Percentiles rank a stretch among this genome's conserved stretches.
Evolutionary conservation across 169 alveolate genomes (phyloP).

Genomic region (Babesia caballi): DNA sequence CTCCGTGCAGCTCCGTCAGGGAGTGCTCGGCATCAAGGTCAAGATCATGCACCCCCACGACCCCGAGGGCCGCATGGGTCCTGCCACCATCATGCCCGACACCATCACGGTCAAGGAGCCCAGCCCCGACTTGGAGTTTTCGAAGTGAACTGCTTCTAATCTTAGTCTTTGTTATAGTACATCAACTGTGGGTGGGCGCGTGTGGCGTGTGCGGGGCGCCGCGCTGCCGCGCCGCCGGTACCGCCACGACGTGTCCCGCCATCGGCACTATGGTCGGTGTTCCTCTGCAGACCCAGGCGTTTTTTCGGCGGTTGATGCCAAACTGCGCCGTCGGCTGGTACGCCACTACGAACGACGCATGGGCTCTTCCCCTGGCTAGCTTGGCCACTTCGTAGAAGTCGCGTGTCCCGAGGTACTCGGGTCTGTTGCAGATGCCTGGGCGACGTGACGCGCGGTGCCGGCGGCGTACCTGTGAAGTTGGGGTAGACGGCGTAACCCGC

Average conservation of each 20-base stretch:
- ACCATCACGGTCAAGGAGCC: constrained; percentile 95
- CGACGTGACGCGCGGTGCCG: background rate
- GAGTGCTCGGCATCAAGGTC: constrained; percentile 90
- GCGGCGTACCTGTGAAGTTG: constrained; percentile 45
- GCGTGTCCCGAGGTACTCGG: constrained; percentile 10
- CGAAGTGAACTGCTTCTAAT: constrained; percentile 19
- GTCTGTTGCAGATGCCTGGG: constrained; percentile 48
- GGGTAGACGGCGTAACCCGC: constrained; percentile 51
- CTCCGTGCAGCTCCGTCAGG: constrained; percentile 98
- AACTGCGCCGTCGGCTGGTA: constrained; percentile 36
- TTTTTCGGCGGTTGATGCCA: background rate
- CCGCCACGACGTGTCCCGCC: constrained; percentile 60
- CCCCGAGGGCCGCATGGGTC: constrained; percentile 95
- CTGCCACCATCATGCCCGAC: constrained; percentile 94
- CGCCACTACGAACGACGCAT: constrained; percentile 33
- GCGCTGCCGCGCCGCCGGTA: constrained; percentile 20
- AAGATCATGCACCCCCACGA: constrained; percentile 97
- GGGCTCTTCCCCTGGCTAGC: constrained; percentile 1
- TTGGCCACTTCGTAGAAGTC: constrained; percentile 61
- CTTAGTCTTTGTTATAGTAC: background rate
- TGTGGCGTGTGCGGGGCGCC: background rate
- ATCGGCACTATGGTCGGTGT: constrained; percentile 62
- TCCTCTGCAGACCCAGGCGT: constrained; percentile 36
- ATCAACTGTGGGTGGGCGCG: background rate
- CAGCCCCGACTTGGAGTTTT: constrained; percentile 74